phyloP scores from a whole-genome alignment of 2,329 filamentous ascomycete species.

The Biscogniauxia mediterranea region DNA sequence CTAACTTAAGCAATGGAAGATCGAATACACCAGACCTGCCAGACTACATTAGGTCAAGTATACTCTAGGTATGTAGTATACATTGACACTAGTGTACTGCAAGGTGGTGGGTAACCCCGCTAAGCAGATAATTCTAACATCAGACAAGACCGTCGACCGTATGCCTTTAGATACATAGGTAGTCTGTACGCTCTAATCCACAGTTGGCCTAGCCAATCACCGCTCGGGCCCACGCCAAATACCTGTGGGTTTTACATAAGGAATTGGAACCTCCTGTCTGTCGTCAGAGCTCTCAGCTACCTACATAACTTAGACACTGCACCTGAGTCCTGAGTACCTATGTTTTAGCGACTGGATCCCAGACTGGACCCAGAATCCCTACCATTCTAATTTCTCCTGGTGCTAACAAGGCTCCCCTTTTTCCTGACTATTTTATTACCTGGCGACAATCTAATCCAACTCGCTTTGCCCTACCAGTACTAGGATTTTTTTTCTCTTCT shows the following conservation, averaged over 20 bases:
- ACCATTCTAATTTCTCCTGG: neutral
- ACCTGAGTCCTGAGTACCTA: conserved; percentile 2
- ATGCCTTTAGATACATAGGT: neutral
- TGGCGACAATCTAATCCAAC: conserved; percentile 25
- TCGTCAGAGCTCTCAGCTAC: conserved; percentile 16
- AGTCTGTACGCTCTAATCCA: neutral
- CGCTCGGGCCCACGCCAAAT: neutral
- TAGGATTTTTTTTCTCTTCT: conserved; percentile 7
- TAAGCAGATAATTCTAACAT: neutral
- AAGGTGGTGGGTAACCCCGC: neutral
- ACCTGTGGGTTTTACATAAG: neutral
- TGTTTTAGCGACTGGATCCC: neutral
- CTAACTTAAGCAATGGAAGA: neutral
- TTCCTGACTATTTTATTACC: conserved; percentile 32
- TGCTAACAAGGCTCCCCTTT: conserved; percentile 32
- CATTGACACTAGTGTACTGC: neutral
- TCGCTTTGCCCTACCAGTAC: conserved; percentile 20
- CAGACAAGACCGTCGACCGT: neutral
- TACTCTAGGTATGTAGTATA: neutral
- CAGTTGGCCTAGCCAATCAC: neutral
- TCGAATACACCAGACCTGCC: too few species aligned
- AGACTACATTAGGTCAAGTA: too few species aligned
- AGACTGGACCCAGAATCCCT: neutral
- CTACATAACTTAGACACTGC: neutral
- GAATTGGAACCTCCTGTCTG: neutral